Evolutionary conservation across 306 rosid genomes (phyloP), one percentile per base, ranked within the genome.

Genomic region (Begonia fuchsioides): DNA sequence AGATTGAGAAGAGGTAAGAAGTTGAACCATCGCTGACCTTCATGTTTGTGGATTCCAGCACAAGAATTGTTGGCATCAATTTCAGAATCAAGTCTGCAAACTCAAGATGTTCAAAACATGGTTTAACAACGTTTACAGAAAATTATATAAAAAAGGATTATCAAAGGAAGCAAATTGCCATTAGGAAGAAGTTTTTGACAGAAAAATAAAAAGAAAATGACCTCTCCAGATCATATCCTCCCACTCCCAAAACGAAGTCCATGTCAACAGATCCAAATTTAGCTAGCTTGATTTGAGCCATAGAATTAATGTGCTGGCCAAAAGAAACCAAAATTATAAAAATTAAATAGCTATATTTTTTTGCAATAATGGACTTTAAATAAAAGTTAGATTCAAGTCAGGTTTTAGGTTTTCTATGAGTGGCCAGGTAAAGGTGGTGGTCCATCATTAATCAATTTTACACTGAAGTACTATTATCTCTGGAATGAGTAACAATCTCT

Each of bases 171-270:
- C 50, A 32, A 20, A 20, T 20, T 2, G 32, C 40, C 35, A 41
- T 3, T 8, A 53, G 26, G 59, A 43, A 17, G 13, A 15, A 45
- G 11, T 12, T 10, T 26, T 26, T 26, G 35, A 26, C 51, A 53
- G 60, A 14, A 15, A 38, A 56, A 17, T 51, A 54, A 38, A 20
- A 44, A 72, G 60, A 63, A n/a, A 44, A 57, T 40, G 50, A 75
- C 85, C 96, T 80, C 51, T 77, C 81, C 32, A 87, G 86, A 73
- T 87, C 96, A 77, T 87, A 83, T 65, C 96, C 96, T 43, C 94
- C 96, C 56, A 87, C 83, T 41, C 94, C 96, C 43, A 87, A 66
- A 73, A 83, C 93, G 57, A 83, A 87, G 82, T 80, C 94, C 52
- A 87, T 55, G 66, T 87, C 94, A 35, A 83, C 94, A 10, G 81